Base-by-base conservation (phyloP, 371 early-diverging fungal genomes). In the Lichtheimia ramosa region DNA sequence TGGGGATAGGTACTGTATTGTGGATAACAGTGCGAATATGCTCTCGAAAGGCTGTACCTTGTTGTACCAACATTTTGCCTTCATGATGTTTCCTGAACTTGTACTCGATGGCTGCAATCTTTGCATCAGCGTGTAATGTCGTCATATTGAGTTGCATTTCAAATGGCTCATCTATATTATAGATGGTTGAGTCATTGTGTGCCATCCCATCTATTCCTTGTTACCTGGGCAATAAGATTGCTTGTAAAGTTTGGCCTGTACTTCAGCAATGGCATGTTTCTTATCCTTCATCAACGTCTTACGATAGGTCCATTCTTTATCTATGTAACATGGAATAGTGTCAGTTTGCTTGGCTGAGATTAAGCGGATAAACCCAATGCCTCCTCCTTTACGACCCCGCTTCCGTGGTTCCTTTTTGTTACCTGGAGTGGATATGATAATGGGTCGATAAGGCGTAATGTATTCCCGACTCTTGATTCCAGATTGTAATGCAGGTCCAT, bases 141-240 rank as follows among this genome's bases (percentile, higher is more conserved):
- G 62, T 52, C 23, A 74, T 48, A 23, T 69, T 68, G 1, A 78
- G 52, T 52, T 73, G 70, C 79, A 78, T 78, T 14, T 60, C 51
- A 49, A 78, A 78, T 2, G 71, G 70, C 28, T 78, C 79, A 61
- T 78, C 79, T 78, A 58, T 28, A 24, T 21, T 2, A 25, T 27
- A 28, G 12, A 48, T 39, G 25, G 54, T n/a, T n/a, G 12, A 42
- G 14, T 20, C 3, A 18, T n/a, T 21, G 13, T 20, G 54, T 16
- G 1, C 18, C 39, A n/a, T 18, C 3, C n/a, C 20, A 12, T 10
- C 5, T 34, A 2, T 10, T 8, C 10, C 1, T 34, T 34, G 12
- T 65, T 70, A 79, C 79, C 79, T 64, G 80, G 80, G 54, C 76
- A 75, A 49, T 69, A 79, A 6, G 71, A 66, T 55, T 79, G 80